Evolutionary conservation across 2,329 filamentous ascomycete species (phyloP).

Genomic region (Penicillium sp.): DNA sequence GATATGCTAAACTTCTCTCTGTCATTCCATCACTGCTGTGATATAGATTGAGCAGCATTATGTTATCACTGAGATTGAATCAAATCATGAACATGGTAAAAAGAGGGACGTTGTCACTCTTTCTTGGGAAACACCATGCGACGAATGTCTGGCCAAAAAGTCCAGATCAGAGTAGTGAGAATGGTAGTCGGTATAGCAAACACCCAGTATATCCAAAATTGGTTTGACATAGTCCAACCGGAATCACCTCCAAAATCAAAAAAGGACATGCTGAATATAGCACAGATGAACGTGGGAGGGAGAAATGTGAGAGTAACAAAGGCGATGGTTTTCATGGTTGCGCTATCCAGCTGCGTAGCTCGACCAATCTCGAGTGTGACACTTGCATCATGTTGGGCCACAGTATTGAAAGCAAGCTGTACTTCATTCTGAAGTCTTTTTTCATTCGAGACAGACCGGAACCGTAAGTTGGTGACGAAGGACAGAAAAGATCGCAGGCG

Average conservation of each 20-base stretch:
- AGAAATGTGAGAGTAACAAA: conserved; percentile 53
- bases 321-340: conserved; percentile 55
- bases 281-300: conserved; percentile 53
- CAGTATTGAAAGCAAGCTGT: conserved; percentile 32
- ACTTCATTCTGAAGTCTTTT: conserved; percentile 35
- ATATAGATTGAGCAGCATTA: too few species aligned
- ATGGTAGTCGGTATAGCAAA: conserved; percentile 28
- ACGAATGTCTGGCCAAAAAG: conserved; percentile 14
- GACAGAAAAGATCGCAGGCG: conserved; percentile 25
- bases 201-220: conserved; percentile 36
- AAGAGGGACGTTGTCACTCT: neutral
- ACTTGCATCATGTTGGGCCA: conserved; percentile 32
- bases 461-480: conserved; percentile 21
- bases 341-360: conserved; percentile 44
- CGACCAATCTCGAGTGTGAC: conserved; percentile 28
- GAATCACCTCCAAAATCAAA: conserved; percentile 26
- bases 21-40: too few species aligned
- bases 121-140: neutral
- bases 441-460: conserved; percentile 30
- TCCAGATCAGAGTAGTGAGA: conserved; percentile 18
- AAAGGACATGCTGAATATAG: conserved; percentile 38
- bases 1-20: neutral
- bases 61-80: too few species aligned
- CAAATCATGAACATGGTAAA: neutral
- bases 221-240: conserved; percentile 22